A percentile compares a stretch with the other conserved stretches of the same genome.
phyloP scores from a whole-genome alignment of 495 filamentous ascomycete species.

The Penicillium chermesinum region DNA sequence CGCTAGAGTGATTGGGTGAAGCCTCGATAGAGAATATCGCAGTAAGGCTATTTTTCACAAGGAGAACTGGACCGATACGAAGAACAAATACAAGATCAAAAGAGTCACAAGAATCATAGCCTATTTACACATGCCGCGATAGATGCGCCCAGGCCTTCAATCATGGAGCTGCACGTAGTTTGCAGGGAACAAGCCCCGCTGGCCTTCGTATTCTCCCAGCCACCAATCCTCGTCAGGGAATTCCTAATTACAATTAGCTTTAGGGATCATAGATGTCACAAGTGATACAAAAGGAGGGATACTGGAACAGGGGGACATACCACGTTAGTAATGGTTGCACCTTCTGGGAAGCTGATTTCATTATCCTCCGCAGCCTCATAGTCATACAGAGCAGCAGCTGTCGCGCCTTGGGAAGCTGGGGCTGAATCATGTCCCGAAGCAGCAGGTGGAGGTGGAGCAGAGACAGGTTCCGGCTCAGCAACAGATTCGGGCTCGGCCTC shows the following conservation, averaged over 20 bases:
- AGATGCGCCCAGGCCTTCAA: constrained; percentile 21
- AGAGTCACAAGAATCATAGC: background rate
- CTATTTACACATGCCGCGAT: constrained; percentile 8
- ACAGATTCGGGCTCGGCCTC: constrained; percentile 13
- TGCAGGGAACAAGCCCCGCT: constrained; percentile 84
- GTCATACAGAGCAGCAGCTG: constrained; percentile 85
- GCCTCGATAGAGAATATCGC: too few relatives aligned
- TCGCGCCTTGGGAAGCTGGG: constrained; percentile 41
- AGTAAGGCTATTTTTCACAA: too few relatives aligned
- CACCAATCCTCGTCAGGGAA: constrained; percentile 99
- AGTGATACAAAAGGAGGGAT: background rate
- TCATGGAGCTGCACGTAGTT: constrained; percentile 70
- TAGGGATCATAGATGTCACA: too few relatives aligned
- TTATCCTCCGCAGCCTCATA: constrained; percentile 98
- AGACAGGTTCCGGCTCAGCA: constrained; percentile 8
- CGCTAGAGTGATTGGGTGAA: too few relatives aligned
- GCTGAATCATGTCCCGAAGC: constrained; percentile 11
- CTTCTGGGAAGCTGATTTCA: constrained; percentile 90
- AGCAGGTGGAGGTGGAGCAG: constrained; percentile 1
- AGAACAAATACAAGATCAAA: background rate
- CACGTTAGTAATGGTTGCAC: constrained; percentile 63
- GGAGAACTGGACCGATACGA: too few relatives aligned
- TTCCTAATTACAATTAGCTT: constrained; percentile 50
- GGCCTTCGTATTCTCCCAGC: constrained; percentile 77
- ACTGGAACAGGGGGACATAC: constrained; percentile 41